These are phyloP conservation scores for Miscanthus lutarioriparius DNA, from an alignment of 176 grass and related monocot species.

Conservation along the genomic window DNA sequence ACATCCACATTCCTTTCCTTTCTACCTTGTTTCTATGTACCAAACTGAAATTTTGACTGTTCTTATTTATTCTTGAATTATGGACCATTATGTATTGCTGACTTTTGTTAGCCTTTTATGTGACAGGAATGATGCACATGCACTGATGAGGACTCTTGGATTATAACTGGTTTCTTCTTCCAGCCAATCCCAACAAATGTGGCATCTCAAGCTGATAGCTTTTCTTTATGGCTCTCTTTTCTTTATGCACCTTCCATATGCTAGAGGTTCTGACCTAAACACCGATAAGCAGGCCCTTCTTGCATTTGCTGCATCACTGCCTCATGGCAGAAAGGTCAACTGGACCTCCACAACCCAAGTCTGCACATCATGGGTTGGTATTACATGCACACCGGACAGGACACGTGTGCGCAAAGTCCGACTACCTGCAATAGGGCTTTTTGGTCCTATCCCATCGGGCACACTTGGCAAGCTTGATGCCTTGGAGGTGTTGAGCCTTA, in stretches of 20 bases:
- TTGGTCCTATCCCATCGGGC: conserved; percentile 66
- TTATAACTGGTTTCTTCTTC: conserved; percentile 31
- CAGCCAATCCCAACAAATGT: conserved; percentile 35
- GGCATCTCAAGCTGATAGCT: conserved; percentile 32
- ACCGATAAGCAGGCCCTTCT: conserved; percentile 85
- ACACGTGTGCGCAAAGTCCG: conserved; percentile 58
- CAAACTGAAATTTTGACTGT: background rate
- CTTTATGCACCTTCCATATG: conserved; percentile 44
- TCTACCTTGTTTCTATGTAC: background rate
- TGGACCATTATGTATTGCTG: conserved; percentile 20
- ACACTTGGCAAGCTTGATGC: conserved; percentile 87
- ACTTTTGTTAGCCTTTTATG: conserved; percentile 21
- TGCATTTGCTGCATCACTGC: conserved; percentile 63
- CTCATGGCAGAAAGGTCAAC: conserved; percentile 80
- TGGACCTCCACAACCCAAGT: conserved; percentile 64
- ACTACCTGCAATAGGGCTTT: conserved; percentile 67
- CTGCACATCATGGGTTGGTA: conserved; percentile 81
- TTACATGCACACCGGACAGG: conserved; percentile 63
- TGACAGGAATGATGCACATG: conserved; percentile 41
- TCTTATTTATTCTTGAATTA: conserved; percentile 10
- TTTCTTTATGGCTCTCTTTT: conserved; percentile 40
- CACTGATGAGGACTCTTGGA: conserved; percentile 17
- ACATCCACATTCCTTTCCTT: conserved; percentile 12
- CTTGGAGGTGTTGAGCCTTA: conserved; percentile 80
- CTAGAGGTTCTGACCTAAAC: conserved; percentile 53